A percentile compares a stretch with the other conserved stretches of the same genome.
Conservation (phyloP, 257 asterid species). For the Avicennia marina region DNA sequence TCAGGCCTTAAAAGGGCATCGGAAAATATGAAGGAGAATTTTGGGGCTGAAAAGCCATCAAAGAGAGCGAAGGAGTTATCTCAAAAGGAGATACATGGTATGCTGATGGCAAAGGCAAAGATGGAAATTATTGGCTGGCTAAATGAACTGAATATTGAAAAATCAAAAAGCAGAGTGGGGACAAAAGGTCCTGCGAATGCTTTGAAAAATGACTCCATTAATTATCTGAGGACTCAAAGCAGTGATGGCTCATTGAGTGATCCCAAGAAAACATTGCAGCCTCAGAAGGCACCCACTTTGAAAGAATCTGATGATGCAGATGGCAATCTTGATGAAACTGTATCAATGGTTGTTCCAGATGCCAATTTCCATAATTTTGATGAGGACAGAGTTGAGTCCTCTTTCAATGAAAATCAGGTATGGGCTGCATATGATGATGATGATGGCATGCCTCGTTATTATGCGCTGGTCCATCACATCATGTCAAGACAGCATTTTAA, state of each 20-base stretch:
- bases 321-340: constrained; percentile 22
- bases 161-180: constrained; percentile 15
- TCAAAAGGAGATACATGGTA: constrained; percentile 20
- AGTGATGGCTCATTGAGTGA: constrained; percentile 5
- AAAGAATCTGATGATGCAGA: constrained; percentile 18
- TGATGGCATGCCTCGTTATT: constrained; percentile 77
- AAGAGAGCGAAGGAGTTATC: constrained; percentile 27
- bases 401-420: constrained; percentile 48
- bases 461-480: constrained; percentile 46
- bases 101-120: constrained; percentile 44
- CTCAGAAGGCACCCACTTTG: constrained; percentile 18
- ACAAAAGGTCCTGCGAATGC: constrained; percentile 16
- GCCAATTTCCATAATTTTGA: constrained; percentile 63
- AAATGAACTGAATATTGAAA: constrained; percentile 27
- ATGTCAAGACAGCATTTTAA: constrained; percentile 41
- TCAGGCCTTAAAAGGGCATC: constrained; percentile 20
- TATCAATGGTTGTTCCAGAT: constrained; percentile 49
- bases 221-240: constrained; percentile 9
- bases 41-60: constrained; percentile 15
- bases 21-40: constrained; percentile 15
- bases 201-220: constrained; percentile 6
- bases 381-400: constrained; percentile 41
- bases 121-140: constrained; percentile 35
- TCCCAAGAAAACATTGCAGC: constrained; percentile 13
- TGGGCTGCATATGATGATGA: constrained; percentile 76